phyloP scores from a whole-genome alignment of 306 rosid genomes.

The Lablab purpureus region DNA sequence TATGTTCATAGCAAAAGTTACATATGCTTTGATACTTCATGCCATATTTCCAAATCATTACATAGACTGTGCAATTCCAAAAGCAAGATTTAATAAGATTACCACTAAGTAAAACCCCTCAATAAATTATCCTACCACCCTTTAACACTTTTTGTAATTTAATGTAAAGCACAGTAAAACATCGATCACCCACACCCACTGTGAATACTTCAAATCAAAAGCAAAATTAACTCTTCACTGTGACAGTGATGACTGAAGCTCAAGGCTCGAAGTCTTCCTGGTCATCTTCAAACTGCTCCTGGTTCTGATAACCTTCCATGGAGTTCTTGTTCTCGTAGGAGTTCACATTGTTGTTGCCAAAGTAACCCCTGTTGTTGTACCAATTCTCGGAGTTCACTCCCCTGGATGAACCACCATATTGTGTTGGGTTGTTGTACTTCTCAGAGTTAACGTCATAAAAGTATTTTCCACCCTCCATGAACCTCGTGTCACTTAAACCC shows the following conservation, averaged over 20 bases:
- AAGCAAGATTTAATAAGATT: conserved; percentile 44
- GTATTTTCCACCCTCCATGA: conserved; percentile 74
- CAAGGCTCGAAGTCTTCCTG: conserved; percentile 72
- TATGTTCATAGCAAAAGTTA: conserved; percentile 43
- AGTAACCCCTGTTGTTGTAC: conserved; percentile 58
- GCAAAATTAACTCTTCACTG: conserved; percentile 49
- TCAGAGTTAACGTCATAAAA: conserved; percentile 52
- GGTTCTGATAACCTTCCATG: conserved; percentile 72
- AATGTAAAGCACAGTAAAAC: conserved; percentile 50
- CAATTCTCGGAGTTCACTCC: conserved; percentile 52
- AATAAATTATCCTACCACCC: conserved; percentile 42
- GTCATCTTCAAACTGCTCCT: conserved; percentile 58
- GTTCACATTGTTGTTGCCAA: conserved; percentile 59
- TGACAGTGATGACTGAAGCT: conserved; percentile 37
- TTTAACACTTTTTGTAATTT: conserved; percentile 16
- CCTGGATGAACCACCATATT: conserved; percentile 49
- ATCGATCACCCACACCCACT: conserved; percentile 44
- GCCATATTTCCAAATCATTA: conserved; percentile 44
- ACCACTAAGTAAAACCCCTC: conserved; percentile 19
- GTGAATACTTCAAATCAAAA: conserved; percentile 9
- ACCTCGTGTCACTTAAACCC: conserved; percentile 91
- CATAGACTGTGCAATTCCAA: conserved; percentile 43
- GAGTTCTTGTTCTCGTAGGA: conserved; percentile 50
- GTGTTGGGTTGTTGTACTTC: conserved; percentile 58
- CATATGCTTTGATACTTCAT: conserved; percentile 44